Conservation (phyloP, 768 basidiomycete genomes). For the Naganishia vishniacii region DNA sequence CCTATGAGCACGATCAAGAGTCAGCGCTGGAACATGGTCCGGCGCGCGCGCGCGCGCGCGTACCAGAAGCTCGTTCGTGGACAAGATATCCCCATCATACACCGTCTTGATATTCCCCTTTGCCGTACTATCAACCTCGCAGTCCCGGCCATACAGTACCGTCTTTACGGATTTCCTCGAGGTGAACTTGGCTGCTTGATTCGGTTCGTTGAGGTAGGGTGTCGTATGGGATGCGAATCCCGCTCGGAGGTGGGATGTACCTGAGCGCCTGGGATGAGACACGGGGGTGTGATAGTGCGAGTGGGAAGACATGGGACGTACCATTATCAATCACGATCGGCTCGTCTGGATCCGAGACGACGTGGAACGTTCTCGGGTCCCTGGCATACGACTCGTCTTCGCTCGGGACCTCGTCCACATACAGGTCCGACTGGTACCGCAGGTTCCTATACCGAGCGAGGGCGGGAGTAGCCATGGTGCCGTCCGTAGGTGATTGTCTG, state of each 20-base stretch:
- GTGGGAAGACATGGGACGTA: not conserved
- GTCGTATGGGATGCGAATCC: conserved; percentile 64
- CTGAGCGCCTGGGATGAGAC: conserved; percentile 27
- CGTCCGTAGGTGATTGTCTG: not conserved
- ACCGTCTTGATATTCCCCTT: conserved; percentile 70
- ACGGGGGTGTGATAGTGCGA: not conserved
- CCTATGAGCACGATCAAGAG: conserved; percentile 55
- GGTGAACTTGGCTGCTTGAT: conserved; percentile 78
- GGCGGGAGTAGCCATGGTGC: not conserved
- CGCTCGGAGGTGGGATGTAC: conserved; percentile 72
- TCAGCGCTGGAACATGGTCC: not conserved
- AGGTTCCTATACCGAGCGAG: conserved; percentile 3
- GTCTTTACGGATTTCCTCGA: conserved; percentile 79
- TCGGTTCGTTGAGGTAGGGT: conserved; percentile 61
- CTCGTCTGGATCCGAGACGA: not conserved
- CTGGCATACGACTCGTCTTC: not conserved
- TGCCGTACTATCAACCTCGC: conserved; percentile 79
- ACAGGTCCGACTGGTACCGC: conserved; percentile 18
- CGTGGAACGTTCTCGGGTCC: not conserved
- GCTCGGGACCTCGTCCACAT: conserved; percentile 17
- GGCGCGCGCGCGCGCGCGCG: conserved; percentile 39
- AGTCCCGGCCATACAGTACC: conserved; percentile 80
- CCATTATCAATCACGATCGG: conserved; percentile 22
- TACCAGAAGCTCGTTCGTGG: conserved; percentile 90
- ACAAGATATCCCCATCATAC: conserved; percentile 89